Percentiles rank a stretch among this genome's conserved stretches.
phyloP scores from a whole-genome alignment of 345 rosid genomes.

The Hypericum perforatum region DNA sequence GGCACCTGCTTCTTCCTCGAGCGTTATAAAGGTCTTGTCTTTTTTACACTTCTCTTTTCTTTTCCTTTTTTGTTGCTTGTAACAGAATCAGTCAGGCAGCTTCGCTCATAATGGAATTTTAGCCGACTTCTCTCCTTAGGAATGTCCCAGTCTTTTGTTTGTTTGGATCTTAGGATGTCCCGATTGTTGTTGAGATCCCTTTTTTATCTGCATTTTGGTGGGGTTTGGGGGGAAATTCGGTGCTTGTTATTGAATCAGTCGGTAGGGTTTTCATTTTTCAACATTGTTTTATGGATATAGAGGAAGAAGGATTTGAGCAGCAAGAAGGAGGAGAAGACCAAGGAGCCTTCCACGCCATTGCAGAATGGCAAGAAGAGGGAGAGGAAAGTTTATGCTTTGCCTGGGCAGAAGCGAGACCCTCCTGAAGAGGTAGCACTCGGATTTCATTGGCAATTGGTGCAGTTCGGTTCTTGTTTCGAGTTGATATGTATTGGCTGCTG shows the following conservation, averaged over 20 bases:
- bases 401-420: slow-evolving; percentile 83
- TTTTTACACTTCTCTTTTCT: background rate
- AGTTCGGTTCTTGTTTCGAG: background rate
- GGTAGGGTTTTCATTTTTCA: slow-evolving; percentile 22
- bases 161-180: too few species aligned
- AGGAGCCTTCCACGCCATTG: slow-evolving; percentile 9
- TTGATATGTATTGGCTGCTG: slow-evolving; percentile 7
- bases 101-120: too few species aligned
- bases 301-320: slow-evolving; percentile 35
- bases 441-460: background rate
- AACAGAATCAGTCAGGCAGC: too few species aligned
- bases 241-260: background rate
- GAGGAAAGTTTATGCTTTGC: slow-evolving; percentile 72
- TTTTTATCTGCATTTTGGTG: too few species aligned
- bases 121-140: background rate
- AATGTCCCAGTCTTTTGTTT: slow-evolving; percentile 16
- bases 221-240: slow-evolving; percentile 15
- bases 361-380: slow-evolving; percentile 47
- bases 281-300: slow-evolving; percentile 4
- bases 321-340: slow-evolving; percentile 39
- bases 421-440: slow-evolving; percentile 57
- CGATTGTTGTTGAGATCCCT: slow-evolving; percentile 10
- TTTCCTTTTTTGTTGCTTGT: background rate
- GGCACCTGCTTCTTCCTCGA: slow-evolving; percentile 19
- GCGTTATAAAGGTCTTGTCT: slow-evolving; percentile 33